Base-by-base conservation (phyloP, 805 yeast species). In the Candida railenensis region DNA sequence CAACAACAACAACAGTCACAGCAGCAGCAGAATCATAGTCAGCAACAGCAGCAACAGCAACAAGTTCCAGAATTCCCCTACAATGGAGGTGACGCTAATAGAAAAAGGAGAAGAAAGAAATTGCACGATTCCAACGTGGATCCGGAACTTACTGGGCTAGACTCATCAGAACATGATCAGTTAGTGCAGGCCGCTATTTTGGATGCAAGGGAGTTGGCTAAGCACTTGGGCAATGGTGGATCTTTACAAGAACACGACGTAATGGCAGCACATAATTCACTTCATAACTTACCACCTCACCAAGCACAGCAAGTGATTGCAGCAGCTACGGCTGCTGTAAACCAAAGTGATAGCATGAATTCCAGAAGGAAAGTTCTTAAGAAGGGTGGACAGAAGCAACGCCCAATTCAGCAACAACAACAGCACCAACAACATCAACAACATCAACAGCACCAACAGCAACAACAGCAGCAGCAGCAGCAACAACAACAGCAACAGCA, bases 161-260 rank as follows among this genome's bases (percentile, higher is more conserved):
- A 64, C 34, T 52, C 77, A 15, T 54, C 73, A 3, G 83, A 80
- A 37, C 86, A 82, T 53, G 86, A 81, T 47, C 84, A 77, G 52
- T 66, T 85, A 46, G 89, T 83, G 9, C 81, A 83, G 48, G 88
- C 84, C 40, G 88, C 87, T 1, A 81, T 85, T 40, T 69, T 82
- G 51, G 87, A 84, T 54, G 87, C 89, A 0, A 73, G 84, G 43
- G 81, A 83, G 37, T 69, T 84, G 47, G 83, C 85, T 18, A 73
- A 70, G 51, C 71, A 67, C 43, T 58, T 76, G 18, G 66, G 45
- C 7, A 34, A 42, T 18, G 44, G 69, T 4, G 53, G 49, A 18
- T 28, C 47, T 3, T 40, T 52, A 22, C 52, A 50, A 14, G 53
- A 52, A 11, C 49, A 47, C 38, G 53, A 48, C 18, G 20, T 41